Base-by-base conservation (phyloP, 805 yeast species). In the Lipomyces yamadae region DNA sequence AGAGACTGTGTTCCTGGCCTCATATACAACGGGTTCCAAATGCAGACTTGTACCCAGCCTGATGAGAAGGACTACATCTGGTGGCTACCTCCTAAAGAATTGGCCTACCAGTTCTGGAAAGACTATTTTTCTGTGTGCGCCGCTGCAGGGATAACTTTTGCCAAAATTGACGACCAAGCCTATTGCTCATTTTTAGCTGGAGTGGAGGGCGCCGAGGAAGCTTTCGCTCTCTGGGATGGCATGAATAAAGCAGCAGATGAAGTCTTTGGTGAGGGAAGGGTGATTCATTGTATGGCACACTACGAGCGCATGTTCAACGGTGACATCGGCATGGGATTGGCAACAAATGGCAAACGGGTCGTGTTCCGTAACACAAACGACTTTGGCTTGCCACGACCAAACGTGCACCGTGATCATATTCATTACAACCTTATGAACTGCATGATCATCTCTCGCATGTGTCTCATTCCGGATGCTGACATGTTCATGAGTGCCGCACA, bases 281-380 rank as follows among this genome's bases (percentile, higher is more conserved):
- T 56, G 18, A 58, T 58, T 5, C 61, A 58, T 48, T 58, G 61
- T 18, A 58, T 58, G 61, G 61, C 61, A 15, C 61, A 58, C 58
- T 39, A 58, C 37, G 61, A 58, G 34, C 61, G 61, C 54, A 18
- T 32, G 29, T 58, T 58, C 32, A 56, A 37, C 30, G 58, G 58
- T 32, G 58, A 56, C 32, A 56, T 56, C 32, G 58, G 58, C 53
- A 34, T 56, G 39, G 58, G 58, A 2, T 32, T 37, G 39, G 58
- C 58, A 5, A 56, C 58, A 15, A 34, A 45, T 8, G 61, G 61
- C 10, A 39, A 29, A 29, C 15, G 24, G n/a, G 58, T 52, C 13
- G 61, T 58, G 18, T 58, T 37, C 6, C 30, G 61, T 13, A 58
- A 58, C 63, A 58, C 61, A 11, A 35, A 58, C 42, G 61, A 58